Evolutionary conservation across 257 asterid species (phyloP).

Genomic region (Lantana camara): DNA sequence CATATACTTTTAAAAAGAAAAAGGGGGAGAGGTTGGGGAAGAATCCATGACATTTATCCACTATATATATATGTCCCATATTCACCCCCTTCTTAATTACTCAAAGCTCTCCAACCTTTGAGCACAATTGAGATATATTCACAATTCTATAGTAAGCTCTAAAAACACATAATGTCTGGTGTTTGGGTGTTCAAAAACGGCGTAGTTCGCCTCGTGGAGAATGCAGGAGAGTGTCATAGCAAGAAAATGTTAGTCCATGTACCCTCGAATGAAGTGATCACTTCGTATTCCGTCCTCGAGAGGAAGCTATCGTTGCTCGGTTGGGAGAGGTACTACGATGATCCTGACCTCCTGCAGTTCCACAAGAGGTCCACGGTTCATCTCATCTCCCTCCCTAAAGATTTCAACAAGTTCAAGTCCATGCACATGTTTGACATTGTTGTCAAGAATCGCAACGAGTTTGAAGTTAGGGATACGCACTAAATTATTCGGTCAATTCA

Average conservation of each 20-base stretch:
- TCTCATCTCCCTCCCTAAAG: constrained; percentile 54
- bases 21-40: neutral
- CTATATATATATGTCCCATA: constrained; percentile 30
- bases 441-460: constrained; percentile 51
- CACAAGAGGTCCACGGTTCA: constrained; percentile 46
- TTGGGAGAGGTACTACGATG: constrained; percentile 56
- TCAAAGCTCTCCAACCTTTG: constrained; percentile 1
- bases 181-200: constrained; percentile 64
- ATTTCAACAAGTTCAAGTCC: constrained; percentile 55
- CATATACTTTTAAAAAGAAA: too few relatives aligned
- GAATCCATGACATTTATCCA: constrained; percentile 26
- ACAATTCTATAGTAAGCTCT: neutral
- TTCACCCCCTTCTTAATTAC: constrained; percentile 23
- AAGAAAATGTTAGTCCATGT: constrained; percentile 42
- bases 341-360: constrained; percentile 46
- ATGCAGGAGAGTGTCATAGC: constrained; percentile 35
- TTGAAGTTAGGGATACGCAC: constrained; percentile 44
- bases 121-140: neutral
- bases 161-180: constrained; percentile 44
- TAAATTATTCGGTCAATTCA: neutral
- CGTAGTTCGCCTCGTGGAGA: constrained; percentile 49
- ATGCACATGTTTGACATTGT: constrained; percentile 57
- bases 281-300: constrained; percentile 39
- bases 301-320: constrained; percentile 33
- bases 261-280: constrained; percentile 37